These are phyloP conservation scores for Datisca glomerata DNA, from an alignment of 306 rosid species.

Conservation along the genomic window DNA sequence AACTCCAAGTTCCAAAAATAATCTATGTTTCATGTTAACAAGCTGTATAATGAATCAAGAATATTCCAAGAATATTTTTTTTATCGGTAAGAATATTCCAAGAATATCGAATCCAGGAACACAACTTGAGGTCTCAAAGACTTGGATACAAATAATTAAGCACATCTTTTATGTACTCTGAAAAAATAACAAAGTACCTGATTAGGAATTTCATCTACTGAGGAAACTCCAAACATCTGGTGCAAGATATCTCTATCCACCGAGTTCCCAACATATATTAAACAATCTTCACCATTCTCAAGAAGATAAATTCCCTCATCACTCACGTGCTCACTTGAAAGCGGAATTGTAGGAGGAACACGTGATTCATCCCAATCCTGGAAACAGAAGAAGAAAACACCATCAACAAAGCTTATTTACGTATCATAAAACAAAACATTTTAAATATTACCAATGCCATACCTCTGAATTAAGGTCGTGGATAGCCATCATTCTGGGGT, in stretches of 20 bases:
- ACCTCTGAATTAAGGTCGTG: conserved; percentile 79
- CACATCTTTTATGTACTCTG: background rate
- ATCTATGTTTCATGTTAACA: too few species aligned
- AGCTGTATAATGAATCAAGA: too few species aligned
- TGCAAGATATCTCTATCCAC: conserved; percentile 46
- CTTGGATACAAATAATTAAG: background rate
- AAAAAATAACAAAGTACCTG: conserved; percentile 28
- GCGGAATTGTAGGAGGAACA: conserved; percentile 74
- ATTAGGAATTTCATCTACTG: conserved; percentile 60
- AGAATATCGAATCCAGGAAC: background rate
- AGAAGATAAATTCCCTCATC: conserved; percentile 87
- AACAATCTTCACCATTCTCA: conserved; percentile 89
- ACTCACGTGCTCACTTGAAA: conserved; percentile 75
- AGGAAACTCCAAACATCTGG: conserved; percentile 56
- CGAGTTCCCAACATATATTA: conserved; percentile 60
- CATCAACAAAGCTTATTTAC: conserved; percentile 14
- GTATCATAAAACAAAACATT: conserved; percentile 4
- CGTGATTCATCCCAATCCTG: conserved; percentile 64
- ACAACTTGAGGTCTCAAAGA: background rate
- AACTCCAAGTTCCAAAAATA: too few species aligned
- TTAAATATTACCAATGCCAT: conserved; percentile 5
- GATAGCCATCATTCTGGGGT: conserved; percentile 87
- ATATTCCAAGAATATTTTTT: too few species aligned
- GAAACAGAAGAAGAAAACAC: conserved; percentile 11
- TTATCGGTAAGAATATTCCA: conserved; percentile 2